These are phyloP conservation scores for Salicornia ramosissima DNA, from an alignment of 148 eudicot species.

Conservation along the genomic window DNA sequence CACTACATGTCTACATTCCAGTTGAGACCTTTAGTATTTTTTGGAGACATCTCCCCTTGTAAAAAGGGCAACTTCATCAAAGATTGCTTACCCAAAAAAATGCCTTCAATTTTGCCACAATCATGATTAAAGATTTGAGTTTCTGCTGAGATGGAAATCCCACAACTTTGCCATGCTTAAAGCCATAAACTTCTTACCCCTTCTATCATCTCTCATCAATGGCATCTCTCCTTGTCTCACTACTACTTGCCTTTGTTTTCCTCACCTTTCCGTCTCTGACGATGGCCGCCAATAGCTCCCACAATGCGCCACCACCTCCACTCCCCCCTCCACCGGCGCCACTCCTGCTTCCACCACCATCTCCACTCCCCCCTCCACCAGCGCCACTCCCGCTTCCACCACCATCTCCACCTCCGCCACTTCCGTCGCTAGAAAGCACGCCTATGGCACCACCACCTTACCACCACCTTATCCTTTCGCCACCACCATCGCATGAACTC, in stretches of 20 bases:
- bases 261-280: constrained; percentile 18
- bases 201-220: constrained; percentile 9
- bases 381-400: constrained; percentile 15
- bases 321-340: constrained; percentile 11
- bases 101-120: constrained; percentile 13
- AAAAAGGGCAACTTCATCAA: constrained; percentile 13
- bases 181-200: not conserved
- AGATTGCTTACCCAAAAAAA: constrained; percentile 26
- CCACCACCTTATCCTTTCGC: constrained; percentile 12
- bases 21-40: not conserved
- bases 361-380: constrained; percentile 12
- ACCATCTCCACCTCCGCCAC: not conserved
- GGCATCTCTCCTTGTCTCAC: constrained; percentile 22
- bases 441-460: constrained; percentile 8
- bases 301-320: constrained; percentile 7
- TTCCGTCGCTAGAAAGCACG: not conserved
- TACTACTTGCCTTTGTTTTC: constrained; percentile 19
- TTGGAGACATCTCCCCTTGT: constrained; percentile 9
- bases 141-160: constrained; percentile 1
- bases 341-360: too few relatives aligned
- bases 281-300: not conserved
- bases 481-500: constrained; percentile 28
- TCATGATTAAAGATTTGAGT: constrained; percentile 23
- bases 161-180: not conserved
- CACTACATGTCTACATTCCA: constrained; percentile 22